Percentiles rank a stretch among this genome's conserved stretches.
Conservation (phyloP, 345 rosid species). For the Corchorus capsularis region DNA sequence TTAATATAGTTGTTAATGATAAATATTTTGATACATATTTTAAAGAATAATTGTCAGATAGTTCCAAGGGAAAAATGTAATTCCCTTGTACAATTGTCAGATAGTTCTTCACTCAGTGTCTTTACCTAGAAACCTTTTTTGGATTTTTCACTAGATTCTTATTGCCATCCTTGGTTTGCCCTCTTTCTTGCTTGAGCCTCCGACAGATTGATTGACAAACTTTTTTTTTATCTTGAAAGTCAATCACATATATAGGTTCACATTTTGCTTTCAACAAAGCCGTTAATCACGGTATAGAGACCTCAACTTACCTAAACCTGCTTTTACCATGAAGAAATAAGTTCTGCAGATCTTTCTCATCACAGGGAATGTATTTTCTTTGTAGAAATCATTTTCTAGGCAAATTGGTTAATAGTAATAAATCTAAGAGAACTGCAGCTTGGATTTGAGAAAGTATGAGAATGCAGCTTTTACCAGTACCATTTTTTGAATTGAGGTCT, state of each 20-base stretch:
- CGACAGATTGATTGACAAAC: neutral
- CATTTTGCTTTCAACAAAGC: neutral
- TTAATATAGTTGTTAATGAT: neutral
- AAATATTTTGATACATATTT: no score
- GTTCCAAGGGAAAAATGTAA: no score
- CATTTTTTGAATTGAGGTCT: neutral
- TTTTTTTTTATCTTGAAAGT: neutral
- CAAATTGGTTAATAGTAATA: neutral
- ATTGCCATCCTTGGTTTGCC: neutral
- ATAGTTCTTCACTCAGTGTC: neutral
- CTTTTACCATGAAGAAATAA: neutral
- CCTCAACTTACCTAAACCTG: neutral
- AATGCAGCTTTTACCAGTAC: neutral
- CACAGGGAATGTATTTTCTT: neutral
- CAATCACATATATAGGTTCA: neutral
- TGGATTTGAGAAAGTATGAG: neutral
- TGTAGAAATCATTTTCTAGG: neutral
- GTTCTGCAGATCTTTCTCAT: neutral
- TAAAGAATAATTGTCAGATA: no score
- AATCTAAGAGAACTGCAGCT: neutral
- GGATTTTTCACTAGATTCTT: neutral
- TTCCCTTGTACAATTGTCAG: neutral
- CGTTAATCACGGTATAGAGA: neutral
- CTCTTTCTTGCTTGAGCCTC: neutral
- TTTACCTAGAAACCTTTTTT: neutral